Evolutionary conservation across 257 asterid genomes (phyloP).

Genomic region (Solanum pimpinellifolium): DNA sequence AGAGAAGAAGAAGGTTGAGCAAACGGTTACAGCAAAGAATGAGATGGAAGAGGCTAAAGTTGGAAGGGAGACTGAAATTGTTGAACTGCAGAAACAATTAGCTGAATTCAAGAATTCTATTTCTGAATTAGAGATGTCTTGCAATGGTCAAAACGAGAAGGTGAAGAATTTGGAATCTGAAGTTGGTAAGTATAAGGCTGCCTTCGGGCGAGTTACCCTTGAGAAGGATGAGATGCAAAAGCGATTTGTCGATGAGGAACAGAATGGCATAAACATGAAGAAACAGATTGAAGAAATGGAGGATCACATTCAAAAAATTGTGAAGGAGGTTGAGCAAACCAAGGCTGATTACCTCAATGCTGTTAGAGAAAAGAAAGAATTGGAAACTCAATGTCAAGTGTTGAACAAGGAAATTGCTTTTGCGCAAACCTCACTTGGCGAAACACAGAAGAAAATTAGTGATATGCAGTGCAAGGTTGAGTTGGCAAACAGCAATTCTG

Average conservation of each 20-base stretch:
- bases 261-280: slow-evolving; percentile 19
- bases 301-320: slow-evolving; percentile 18
- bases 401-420: slow-evolving; percentile 32
- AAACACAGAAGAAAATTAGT: slow-evolving; percentile 20
- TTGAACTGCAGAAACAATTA: slow-evolving; percentile 29
- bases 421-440: slow-evolving; percentile 13
- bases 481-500: slow-evolving; percentile 24
- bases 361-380: slow-evolving; percentile 24
- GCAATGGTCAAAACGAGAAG: slow-evolving; percentile 15
- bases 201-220: slow-evolving; percentile 18
- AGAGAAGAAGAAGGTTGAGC: slow-evolving; percentile 14
- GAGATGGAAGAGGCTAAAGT: slow-evolving; percentile 27
- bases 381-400: slow-evolving; percentile 22
- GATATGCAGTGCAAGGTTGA: slow-evolving; percentile 28
- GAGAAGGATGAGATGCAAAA: slow-evolving; percentile 29
- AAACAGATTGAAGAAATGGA: slow-evolving; percentile 31
- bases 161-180: slow-evolving; percentile 30
- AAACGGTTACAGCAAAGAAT: slow-evolving; percentile 28
- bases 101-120: slow-evolving; percentile 21
- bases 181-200: slow-evolving; percentile 17
- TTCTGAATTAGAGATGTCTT: slow-evolving; percentile 18
- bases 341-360: slow-evolving; percentile 29
- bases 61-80: slow-evolving; percentile 24
- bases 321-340: slow-evolving; percentile 8
- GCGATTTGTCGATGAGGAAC: slow-evolving; percentile 29